A percentile compares a stretch with the other conserved stretches of the same genome.
phyloP scores from a whole-genome alignment of 164 flowering plant genomes.

The Platanus orientalis region DNA sequence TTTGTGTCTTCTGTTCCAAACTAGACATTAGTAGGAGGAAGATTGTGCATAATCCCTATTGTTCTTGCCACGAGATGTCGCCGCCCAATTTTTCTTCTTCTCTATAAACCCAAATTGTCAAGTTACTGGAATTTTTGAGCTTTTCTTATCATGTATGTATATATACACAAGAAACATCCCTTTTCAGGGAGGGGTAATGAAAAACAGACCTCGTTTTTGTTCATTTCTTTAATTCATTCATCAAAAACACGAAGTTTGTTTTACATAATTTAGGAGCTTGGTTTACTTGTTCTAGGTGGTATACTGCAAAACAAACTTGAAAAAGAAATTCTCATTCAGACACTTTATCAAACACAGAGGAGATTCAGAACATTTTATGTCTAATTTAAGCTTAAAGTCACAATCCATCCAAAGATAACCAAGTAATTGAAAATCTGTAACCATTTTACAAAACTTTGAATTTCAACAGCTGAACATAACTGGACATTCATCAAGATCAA shows the following conservation, averaged over 20 bases:
- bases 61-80: conserved; percentile 42
- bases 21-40: conserved; percentile 40
- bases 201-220: no score
- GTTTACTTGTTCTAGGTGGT: no score
- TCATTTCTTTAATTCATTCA: neutral
- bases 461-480: no score
- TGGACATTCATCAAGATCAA: no score
- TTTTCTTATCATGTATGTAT: neutral
- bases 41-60: conserved; percentile 49
- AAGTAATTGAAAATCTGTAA: no score
- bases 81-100: conserved; percentile 22
- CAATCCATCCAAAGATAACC: no score
- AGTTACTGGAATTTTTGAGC: neutral
- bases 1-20: conserved; percentile 64
- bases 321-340: no score
- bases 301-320: no score
- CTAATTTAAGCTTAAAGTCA: no score
- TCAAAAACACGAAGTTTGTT: neutral
- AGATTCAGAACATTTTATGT: no score
- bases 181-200: neutral
- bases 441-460: no score
- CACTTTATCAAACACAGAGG: no score
- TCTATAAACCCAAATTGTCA: neutral
- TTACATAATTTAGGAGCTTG: neutral
- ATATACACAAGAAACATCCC: neutral